phyloP scores from a whole-genome alignment of 768 basidiomycete species.

The Zangia roseola region DNA sequence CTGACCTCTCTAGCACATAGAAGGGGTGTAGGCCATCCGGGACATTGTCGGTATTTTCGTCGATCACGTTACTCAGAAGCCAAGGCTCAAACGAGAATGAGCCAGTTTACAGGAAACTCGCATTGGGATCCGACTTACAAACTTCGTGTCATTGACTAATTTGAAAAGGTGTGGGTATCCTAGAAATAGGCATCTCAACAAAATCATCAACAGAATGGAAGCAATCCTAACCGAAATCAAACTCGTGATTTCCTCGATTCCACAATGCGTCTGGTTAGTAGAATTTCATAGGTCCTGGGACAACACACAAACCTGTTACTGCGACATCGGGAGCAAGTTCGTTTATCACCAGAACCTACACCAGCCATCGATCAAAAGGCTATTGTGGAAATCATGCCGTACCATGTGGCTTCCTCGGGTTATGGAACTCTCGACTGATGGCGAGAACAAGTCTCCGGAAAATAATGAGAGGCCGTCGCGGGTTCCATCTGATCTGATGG shows the following conservation, averaged over 20 bases:
- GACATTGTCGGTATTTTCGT: constrained; percentile 57
- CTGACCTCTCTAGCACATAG: constrained; percentile 65
- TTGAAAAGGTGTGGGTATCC: constrained; percentile 59
- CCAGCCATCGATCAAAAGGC: neutral
- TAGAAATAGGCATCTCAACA: constrained; percentile 23
- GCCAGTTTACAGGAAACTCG: neutral
- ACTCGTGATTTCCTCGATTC: constrained; percentile 87
- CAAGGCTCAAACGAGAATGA: neutral
- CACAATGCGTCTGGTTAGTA: no score
- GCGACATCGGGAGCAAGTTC: constrained; percentile 68
- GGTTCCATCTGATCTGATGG: constrained; percentile 42
- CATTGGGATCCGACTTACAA: constrained; percentile 44
- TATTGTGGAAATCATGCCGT: constrained; percentile 11
- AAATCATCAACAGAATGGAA: no score
- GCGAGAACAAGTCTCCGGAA: constrained; percentile 88
- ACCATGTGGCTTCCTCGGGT: constrained; percentile 93
- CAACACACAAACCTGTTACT: constrained; percentile 56
- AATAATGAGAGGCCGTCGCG: constrained; percentile 79
- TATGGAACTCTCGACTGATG: constrained; percentile 82
- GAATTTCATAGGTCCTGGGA: no score
- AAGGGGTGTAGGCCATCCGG: constrained; percentile 65
- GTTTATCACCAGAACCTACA: constrained; percentile 80
- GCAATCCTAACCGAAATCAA: constrained; percentile 88
- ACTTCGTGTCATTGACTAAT: constrained; percentile 66
- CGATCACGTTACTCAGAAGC: constrained; percentile 84